Conservation (phyloP, 2,329 filamentous ascomycete species). For the Tolypocladium guangdongense region DNA sequence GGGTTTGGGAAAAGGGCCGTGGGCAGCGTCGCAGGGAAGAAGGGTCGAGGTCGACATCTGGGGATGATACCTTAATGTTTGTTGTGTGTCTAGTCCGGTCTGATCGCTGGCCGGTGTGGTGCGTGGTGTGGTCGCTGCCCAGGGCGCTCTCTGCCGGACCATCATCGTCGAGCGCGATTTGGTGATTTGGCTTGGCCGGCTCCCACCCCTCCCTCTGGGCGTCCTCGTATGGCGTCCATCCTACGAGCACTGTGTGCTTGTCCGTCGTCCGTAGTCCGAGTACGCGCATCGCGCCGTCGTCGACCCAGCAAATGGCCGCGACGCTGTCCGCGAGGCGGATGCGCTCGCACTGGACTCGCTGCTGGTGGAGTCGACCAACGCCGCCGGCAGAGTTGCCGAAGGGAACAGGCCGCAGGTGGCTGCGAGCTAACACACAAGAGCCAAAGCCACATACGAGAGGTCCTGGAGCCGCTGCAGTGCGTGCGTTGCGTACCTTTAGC, state of each 20-base stretch:
- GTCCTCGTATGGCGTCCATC: background rate
- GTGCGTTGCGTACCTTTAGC: background rate
- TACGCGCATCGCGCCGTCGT: background rate
- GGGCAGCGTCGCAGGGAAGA: background rate
- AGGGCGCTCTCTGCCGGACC: background rate
- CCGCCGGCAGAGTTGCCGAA: background rate
- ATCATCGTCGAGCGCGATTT: background rate
- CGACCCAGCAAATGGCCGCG: background rate
- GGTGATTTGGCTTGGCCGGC: background rate
- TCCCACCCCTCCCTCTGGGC: background rate
- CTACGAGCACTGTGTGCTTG: too few relatives aligned
- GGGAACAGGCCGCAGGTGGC: background rate
- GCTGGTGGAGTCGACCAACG: background rate
- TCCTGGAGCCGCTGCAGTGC: background rate
- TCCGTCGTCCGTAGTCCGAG: too few relatives aligned
- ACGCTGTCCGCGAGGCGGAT: background rate
- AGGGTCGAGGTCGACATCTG: background rate
- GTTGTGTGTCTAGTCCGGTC: background rate
- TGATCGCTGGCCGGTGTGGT: background rate
- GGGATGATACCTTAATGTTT: background rate
- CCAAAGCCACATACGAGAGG: background rate
- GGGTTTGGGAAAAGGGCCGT: background rate
- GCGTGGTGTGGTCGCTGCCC: background rate
- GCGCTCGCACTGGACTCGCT: background rate
- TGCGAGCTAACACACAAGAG: background rate